Percentiles rank a stretch among this genome's conserved stretches.
Conservation (phyloP, 345 rosid genomes). For the Pistacia integerrima region DNA sequence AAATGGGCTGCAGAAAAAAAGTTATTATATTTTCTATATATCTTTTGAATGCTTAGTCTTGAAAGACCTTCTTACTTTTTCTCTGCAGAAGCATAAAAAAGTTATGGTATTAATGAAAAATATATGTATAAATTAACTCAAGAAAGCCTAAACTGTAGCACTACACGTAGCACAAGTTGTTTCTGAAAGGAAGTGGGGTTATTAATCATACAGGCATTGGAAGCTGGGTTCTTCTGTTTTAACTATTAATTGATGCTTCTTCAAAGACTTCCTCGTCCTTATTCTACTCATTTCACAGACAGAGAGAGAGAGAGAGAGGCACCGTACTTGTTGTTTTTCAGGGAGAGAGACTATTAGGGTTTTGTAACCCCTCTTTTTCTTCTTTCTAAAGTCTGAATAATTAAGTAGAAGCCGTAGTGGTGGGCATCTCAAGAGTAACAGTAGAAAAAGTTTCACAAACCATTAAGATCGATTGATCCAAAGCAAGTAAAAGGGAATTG, state of each 20-base stretch:
- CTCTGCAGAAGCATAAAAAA: too few relatives aligned
- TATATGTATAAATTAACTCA: neutral
- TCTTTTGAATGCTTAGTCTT: too few relatives aligned
- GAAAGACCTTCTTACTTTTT: too few relatives aligned
- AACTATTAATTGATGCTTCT: slow-evolving; percentile 10
- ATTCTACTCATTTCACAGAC: neutral
- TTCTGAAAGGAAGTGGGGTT: neutral
- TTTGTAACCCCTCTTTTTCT: slow-evolving; percentile 12
- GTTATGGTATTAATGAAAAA: too few relatives aligned
- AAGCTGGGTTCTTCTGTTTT: slow-evolving; percentile 4
- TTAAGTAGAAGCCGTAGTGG: slow-evolving; percentile 18
- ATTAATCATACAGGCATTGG: slow-evolving; percentile 3
- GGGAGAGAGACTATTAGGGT: slow-evolving; percentile 38
- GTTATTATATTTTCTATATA: too few relatives aligned
- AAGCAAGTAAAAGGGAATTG: too few relatives aligned
- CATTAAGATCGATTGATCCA: too few relatives aligned
- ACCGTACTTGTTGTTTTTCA: slow-evolving; percentile 18
- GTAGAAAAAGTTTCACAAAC: too few relatives aligned
- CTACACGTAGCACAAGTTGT: neutral
- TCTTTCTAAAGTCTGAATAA: neutral
- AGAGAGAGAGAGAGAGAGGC: neutral
- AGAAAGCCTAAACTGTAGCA: neutral
- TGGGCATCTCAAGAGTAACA: slow-evolving; percentile 34
- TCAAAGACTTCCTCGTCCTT: neutral
- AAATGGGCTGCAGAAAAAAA: too few relatives aligned